Evolutionary conservation across 2,329 filamentous ascomycete species (phyloP), one percentile per base, ranked within the genome.

Genomic region (Thielaviopsis euricoi): DNA sequence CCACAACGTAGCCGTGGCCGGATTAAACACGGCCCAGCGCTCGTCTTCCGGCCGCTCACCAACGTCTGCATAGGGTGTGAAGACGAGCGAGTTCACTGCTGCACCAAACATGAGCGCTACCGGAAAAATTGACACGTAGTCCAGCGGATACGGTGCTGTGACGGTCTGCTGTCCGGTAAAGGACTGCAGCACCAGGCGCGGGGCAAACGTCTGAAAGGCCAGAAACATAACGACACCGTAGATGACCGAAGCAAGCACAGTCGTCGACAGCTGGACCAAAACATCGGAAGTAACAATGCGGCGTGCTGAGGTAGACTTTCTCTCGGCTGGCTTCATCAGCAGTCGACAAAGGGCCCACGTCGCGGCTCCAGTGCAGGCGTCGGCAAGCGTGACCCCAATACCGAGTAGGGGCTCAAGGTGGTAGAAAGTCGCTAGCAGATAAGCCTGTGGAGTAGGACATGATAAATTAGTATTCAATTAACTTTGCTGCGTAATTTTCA

Each of bases 361-460:
- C 37, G 72, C 15, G 37, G 37, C 37, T 40, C 37, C 37, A 40
- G 15, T 6, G 13, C 5, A 12, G 3, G 37, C 37, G 10, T 40
- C 37, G 37, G 37, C 15, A 12, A 40, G 37, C 15, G 37, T 40
- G 37, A 76, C 40, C 81, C 81, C 46, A 78, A 72, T 29, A 82
- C 65, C 21, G 83, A 76, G 0, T 85, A 84, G 56, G 73, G 79
- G 73, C 25, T 79, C 77, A 63, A 94, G 76, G 40, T 75, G 71
- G 76, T 94, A 95, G 73, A 94, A 95, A 56, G 82, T 82, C 29
- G 76, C 76, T 26, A 95, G 75, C 50, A 96, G 81, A 66, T 86
- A 87, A 62, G 86, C 80, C 80, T 83, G 63, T 48, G 12, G 62
- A 64, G 15, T 50, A 33, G 9, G 21, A 52, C 15, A 50, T 21